Base-by-base conservation (phyloP, 257 asterid species). In the Rauvolfia tetraphylla region DNA sequence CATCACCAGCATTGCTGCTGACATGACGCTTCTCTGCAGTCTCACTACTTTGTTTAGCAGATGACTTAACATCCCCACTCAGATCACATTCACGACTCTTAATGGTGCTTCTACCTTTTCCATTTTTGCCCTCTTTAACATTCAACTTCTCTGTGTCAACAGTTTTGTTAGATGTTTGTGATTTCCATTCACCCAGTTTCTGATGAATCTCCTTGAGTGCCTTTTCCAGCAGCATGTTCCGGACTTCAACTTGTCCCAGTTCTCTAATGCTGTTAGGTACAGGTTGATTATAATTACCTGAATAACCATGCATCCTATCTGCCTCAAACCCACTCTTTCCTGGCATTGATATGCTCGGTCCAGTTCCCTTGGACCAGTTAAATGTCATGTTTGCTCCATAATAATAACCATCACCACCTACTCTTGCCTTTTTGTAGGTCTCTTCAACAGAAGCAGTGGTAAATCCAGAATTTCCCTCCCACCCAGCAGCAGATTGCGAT, bases 161-260 rank as follows among this genome's bases (percentile, higher is more conserved):
- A 22, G 84, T 79, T 71, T 78, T 77, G 56, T 49, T 66, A 38
- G 86, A 56, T 54, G 81, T 58, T 68, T 76, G 78, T 33, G 73
- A 75, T 56, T 71, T 81, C 86, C 85, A 81, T 75, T 83, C 83
- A 63, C n/a, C 79, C 72, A 90, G 81, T 82, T 83, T 87, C 71
- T 69, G 77, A 41, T 29, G 68, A 68, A 91, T 83, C 84, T 84
- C 92, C 76, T 75, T 82, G 70, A 58, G 86, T 69, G 88, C 90
- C 73, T 85, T 90, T n/a, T 15, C 84, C 81, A 83, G 80, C 77
- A 91, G 82, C 85, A 88, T 62, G 53, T 77, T 83, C 38, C 84
- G 79, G 56, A 31, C 75, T 81, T 88, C 92, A 74, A 65, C 18
- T 0, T 72, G 76, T 7, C 87, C 84, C 82, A 87, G 69, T 74